A percentile compares a stretch with the other conserved stretches of the same genome.
These are phyloP conservation scores for Fusarium annulatum DNA, from an alignment of 2,329 filamentous ascomycete species.

Conservation along the genomic window DNA sequence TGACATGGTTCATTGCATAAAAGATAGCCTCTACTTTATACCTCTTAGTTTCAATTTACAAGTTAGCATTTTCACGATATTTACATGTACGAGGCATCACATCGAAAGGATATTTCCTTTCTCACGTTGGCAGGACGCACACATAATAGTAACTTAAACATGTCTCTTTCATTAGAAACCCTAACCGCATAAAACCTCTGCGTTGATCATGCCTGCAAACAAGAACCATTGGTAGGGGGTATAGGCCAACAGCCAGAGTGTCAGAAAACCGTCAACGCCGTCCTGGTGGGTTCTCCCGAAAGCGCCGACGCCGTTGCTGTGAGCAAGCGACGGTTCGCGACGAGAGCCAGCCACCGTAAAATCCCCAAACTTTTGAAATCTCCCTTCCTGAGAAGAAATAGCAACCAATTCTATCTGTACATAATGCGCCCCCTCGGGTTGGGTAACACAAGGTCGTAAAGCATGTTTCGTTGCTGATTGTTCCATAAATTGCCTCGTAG, in stretches of 20 bases:
- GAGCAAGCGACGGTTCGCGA: constrained; percentile 36
- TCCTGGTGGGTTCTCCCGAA: constrained; percentile 47
- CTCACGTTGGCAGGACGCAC: neutral
- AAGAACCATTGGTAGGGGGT: constrained; percentile 52
- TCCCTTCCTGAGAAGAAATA: constrained; percentile 52
- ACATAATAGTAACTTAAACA: constrained; percentile 33
- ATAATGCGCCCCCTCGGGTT: constrained; percentile 48
- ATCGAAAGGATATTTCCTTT: neutral
- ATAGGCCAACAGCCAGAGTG: constrained; percentile 56
- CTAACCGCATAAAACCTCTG: constrained; percentile 51
- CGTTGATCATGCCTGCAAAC: constrained; percentile 51
- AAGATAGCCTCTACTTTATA: constrained; percentile 1
- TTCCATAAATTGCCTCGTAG: constrained; percentile 40
- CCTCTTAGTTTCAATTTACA: constrained; percentile 6
- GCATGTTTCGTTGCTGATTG: constrained; percentile 43
- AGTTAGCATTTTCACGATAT: neutral
- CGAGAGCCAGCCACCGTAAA: constrained; percentile 45
- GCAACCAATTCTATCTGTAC: constrained; percentile 57
- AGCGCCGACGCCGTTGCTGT: constrained; percentile 37
- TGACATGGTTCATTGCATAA: constrained; percentile 1
- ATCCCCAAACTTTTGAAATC: constrained; percentile 51
- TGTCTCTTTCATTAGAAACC: constrained; percentile 51
- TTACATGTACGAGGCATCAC: neutral
- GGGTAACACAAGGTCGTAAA: constrained; percentile 45
- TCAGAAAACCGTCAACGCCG: constrained; percentile 57